A percentile compares a stretch with the other conserved stretches of the same genome.
These are phyloP conservation scores for Syzygium malaccense DNA, from an alignment of 441 rosid genomes.

Conservation along the genomic window DNA sequence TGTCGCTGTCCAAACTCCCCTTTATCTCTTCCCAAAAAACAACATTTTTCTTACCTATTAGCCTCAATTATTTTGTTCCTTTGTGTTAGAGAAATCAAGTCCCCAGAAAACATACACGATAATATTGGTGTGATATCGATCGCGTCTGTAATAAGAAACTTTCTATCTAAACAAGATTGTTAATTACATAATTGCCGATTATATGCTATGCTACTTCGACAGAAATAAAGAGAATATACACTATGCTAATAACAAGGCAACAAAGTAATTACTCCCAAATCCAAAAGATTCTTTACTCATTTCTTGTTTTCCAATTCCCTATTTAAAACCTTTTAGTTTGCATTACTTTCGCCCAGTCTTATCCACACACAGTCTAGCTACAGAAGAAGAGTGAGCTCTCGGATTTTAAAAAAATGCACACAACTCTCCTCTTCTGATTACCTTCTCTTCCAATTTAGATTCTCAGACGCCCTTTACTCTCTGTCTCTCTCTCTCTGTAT, in stretches of 20 bases:
- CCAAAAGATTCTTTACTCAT: not conserved
- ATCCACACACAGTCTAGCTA: not conserved
- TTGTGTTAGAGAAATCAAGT: not conserved
- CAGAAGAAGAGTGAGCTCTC: not conserved
- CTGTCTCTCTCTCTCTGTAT: not conserved
- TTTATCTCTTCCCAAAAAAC: not conserved
- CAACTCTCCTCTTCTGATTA: not conserved
- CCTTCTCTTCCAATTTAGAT: not conserved
- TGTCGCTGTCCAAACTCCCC: not conserved
- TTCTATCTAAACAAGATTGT: not conserved
- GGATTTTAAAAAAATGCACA: not conserved
- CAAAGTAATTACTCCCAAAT: not conserved
- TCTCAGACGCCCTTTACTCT: not conserved
- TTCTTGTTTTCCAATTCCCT: not conserved
- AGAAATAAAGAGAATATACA: no score
- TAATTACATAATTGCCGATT: not conserved
- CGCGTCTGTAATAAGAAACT: not conserved
- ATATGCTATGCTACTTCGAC: not conserved
- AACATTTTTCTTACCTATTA: not conserved
- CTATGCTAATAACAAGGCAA: not conserved
- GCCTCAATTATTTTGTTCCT: not conserved
- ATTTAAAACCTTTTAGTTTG: not conserved
- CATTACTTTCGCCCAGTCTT: not conserved
- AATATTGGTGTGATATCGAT: not conserved
- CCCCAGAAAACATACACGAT: not conserved